Conservation (phyloP, 495 filamentous ascomycete genomes). For the Platismatia glauca region DNA sequence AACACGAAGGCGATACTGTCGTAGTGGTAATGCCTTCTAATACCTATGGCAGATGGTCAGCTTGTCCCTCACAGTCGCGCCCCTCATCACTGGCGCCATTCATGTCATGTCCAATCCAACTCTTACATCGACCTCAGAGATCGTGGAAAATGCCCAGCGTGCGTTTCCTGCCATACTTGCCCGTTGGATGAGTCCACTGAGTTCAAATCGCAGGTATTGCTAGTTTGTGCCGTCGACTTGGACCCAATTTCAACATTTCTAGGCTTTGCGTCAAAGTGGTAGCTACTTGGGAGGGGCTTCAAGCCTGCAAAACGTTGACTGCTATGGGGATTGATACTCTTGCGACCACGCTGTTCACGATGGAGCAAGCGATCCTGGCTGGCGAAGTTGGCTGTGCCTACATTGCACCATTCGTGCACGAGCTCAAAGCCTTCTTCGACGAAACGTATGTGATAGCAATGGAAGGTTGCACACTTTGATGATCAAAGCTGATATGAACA, state of each 20-base stretch:
- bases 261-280: constrained; percentile 57
- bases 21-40: not conserved
- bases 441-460: constrained; percentile 31
- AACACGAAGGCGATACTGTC: not conserved
- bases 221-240: constrained; percentile 38
- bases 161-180: constrained; percentile 15
- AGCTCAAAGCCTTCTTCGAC: constrained; percentile 54
- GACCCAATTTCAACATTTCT: constrained; percentile 38
- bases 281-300: constrained; percentile 54
- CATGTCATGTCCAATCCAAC: constrained; percentile 58
- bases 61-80: constrained; percentile 42
- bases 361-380: constrained; percentile 49
- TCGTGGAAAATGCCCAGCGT: constrained; percentile 47
- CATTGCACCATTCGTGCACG: constrained; percentile 56
- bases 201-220: constrained; percentile 35
- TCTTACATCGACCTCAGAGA: constrained; percentile 43
- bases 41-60: constrained; percentile 39
- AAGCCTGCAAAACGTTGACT: constrained; percentile 52
- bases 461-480: no score
- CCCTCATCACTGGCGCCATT: constrained; percentile 42
- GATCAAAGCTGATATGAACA: constrained; percentile 12
- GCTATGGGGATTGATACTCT: constrained; percentile 44
- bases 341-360: constrained; percentile 53
- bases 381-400: constrained; percentile 49
- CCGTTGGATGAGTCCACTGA: not conserved